phyloP scores from a whole-genome alignment of 2,329 filamentous ascomycete genomes.

The Ophiostoma triangulosporum region DNA sequence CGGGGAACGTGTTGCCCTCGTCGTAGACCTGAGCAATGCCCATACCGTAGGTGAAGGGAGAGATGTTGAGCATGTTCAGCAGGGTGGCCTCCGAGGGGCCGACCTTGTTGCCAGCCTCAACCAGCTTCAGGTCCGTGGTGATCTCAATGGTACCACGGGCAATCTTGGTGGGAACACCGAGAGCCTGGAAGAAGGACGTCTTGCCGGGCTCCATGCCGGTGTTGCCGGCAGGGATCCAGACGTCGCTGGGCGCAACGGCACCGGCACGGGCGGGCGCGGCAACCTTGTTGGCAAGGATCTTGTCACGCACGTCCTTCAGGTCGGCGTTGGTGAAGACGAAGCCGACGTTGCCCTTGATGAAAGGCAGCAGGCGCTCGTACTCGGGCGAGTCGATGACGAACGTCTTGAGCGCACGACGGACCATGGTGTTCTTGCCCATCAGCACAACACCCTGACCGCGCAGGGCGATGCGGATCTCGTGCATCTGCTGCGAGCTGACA shows the following conservation, averaged over 20 bases:
- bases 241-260: slow-evolving; percentile 85
- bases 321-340: slow-evolving; percentile 99
- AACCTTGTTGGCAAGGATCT: slow-evolving; percentile 94
- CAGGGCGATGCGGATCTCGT: slow-evolving; percentile 93
- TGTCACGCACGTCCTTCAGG: slow-evolving; percentile 82
- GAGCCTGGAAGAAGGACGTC: slow-evolving; percentile 99
- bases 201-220: slow-evolving; percentile 99
- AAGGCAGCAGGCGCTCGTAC: slow-evolving; percentile 94
- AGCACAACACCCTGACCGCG: slow-evolving; percentile 87
- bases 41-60: slow-evolving; percentile 99
- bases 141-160: slow-evolving; percentile 99
- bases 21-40: slow-evolving; percentile 94
- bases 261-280: slow-evolving; percentile 95
- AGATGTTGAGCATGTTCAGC: slow-evolving; percentile 99
- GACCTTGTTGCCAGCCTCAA: slow-evolving; percentile 86
- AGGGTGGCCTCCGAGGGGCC: slow-evolving; percentile 97
- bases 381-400: slow-evolving; percentile 84
- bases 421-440: slow-evolving; percentile 99
- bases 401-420: slow-evolving; percentile 93
- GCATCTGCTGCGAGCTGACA: slow-evolving; percentile 99
- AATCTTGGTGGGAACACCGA: slow-evolving; percentile 99
- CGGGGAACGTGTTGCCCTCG: slow-evolving; percentile 81
- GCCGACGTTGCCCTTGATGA: slow-evolving; percentile 94
- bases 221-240: slow-evolving; percentile 95
- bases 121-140: slow-evolving; percentile 92